Evolutionary conservation across 352 stramenopile genomes (phyloP).

Genomic region (Peronospora destructor): DNA sequence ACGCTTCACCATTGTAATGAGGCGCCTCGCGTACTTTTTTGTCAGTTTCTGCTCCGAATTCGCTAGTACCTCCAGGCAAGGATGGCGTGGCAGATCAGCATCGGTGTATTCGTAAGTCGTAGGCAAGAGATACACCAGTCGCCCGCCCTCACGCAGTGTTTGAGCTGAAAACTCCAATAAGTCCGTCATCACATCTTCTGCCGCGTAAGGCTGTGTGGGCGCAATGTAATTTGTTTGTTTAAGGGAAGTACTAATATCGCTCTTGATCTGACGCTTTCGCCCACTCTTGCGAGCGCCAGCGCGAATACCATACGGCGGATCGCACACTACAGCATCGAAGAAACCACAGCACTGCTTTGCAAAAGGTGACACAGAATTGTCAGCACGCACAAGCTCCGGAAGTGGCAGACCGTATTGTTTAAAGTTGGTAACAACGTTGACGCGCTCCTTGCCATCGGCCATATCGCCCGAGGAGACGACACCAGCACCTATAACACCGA

Average conservation of each 20-base stretch:
- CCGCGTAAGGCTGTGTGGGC: conserved; percentile 91
- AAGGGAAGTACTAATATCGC: conserved; percentile 16
- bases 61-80: conserved; percentile 52
- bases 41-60: conserved; percentile 84
- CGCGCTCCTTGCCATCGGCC: conserved; percentile 25
- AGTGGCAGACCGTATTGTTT: conserved; percentile 88
- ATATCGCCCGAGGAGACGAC: conserved; percentile 10
- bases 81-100: conserved; percentile 67
- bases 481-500: conserved; percentile 42
- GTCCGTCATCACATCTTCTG: conserved; percentile 96
- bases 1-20: conserved; percentile 86
- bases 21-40: conserved; percentile 70
- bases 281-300: conserved; percentile 90
- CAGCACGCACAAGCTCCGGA: conserved; percentile 92
- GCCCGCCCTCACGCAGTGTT: conserved; percentile 65
- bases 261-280: conserved; percentile 39
- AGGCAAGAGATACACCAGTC: conserved; percentile 84
- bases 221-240: conserved; percentile 91
- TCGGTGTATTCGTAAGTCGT: conserved; percentile 81
- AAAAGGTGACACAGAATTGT: conserved; percentile 79
- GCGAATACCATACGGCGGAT: conserved; percentile 92
- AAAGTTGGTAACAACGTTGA: conserved; percentile 87
- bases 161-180: conserved; percentile 88
- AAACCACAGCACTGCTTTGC: conserved; percentile 36
- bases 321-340: conserved; percentile 89